Percentiles rank a stretch among this genome's conserved stretches.
phyloP scores from a whole-genome alignment of 2,329 filamentous ascomycete genomes.

The Lachnellula occidentalis region DNA sequence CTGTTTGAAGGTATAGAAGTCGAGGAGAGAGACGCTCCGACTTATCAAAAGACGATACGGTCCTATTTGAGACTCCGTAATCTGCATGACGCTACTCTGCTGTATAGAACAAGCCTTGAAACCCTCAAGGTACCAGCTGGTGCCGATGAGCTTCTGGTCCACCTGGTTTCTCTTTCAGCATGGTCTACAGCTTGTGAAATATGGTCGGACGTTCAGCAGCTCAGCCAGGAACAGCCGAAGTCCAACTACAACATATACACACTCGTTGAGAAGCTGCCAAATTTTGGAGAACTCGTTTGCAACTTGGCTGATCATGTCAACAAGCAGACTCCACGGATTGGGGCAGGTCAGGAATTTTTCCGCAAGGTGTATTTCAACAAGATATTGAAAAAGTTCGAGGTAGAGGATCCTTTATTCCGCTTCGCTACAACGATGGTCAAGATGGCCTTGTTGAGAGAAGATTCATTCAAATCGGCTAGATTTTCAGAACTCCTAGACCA shows the following conservation, averaged over 20 bases:
- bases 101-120: slow-evolving; percentile 18
- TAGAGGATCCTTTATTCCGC: slow-evolving; percentile 4
- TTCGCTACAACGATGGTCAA: slow-evolving; percentile 19
- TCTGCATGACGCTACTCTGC: slow-evolving; percentile 30
- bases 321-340: slow-evolving; percentile 1
- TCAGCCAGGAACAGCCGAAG: background rate
- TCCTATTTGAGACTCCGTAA: slow-evolving; percentile 39
- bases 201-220: slow-evolving; percentile 16
- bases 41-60: slow-evolving; percentile 40
- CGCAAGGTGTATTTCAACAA: no score
- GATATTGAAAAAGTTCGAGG: no score
- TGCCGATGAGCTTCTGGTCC: slow-evolving; percentile 21
- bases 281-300: slow-evolving; percentile 10
- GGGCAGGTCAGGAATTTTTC: no score
- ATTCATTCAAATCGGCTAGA: slow-evolving; percentile 10
- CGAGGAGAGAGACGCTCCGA: slow-evolving; percentile 33
- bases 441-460: slow-evolving; percentile 12
- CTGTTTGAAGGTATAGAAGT: slow-evolving; percentile 37
- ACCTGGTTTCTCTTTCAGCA: slow-evolving; percentile 16
- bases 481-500: slow-evolving; percentile 17
- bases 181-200: slow-evolving; percentile 23
- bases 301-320: slow-evolving; percentile 16
- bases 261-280: slow-evolving; percentile 9
- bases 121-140: slow-evolving; percentile 17
- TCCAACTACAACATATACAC: slow-evolving; percentile 13